Percentiles rank a stretch among this genome's conserved stretches.
Evolutionary conservation across 2,329 filamentous ascomycete genomes (phyloP).

Genomic region (Cordyceps javanica): DNA sequence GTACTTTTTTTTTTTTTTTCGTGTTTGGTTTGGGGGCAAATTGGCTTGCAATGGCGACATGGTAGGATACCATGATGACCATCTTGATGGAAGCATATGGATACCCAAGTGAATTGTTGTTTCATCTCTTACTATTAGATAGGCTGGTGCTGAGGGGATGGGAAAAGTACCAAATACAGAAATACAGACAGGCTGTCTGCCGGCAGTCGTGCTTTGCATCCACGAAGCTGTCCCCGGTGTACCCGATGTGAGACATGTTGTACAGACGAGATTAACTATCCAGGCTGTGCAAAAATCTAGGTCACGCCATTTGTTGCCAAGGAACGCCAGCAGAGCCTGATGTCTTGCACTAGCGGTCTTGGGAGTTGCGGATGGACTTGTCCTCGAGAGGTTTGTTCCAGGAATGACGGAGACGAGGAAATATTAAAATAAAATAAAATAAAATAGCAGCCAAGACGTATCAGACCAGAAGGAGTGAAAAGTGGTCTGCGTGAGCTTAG

Average conservation of each 20-base stretch:
- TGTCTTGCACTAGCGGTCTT: background rate
- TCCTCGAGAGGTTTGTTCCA: too few relatives aligned
- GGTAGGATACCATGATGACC: slow-evolving; percentile 1
- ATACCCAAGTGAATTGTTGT: slow-evolving; percentile 8
- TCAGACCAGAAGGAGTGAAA: too few relatives aligned
- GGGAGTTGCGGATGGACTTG: background rate
- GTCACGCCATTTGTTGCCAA: slow-evolving; percentile 8
- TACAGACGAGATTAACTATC: background rate
- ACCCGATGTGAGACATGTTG: background rate
- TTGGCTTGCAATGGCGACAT: slow-evolving; percentile 5
- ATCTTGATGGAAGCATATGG: slow-evolving; percentile 9
- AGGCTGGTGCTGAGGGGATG: background rate
- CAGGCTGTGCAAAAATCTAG: background rate
- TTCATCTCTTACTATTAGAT: slow-evolving; percentile 9
- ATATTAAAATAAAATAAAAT: too few relatives aligned
- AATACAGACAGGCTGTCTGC: background rate
- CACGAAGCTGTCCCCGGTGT: too few relatives aligned
- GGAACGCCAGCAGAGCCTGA: too few relatives aligned
- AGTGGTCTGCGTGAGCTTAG: background rate
- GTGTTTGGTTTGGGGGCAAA: background rate
- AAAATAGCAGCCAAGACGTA: background rate
- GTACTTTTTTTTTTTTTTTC: background rate
- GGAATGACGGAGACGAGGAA: too few relatives aligned
- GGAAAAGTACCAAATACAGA: slow-evolving; percentile 1
- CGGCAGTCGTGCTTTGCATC: background rate